phyloP scores from a whole-genome alignment of 2,329 filamentous ascomycete species.

The Microcyclospora pomicola region DNA sequence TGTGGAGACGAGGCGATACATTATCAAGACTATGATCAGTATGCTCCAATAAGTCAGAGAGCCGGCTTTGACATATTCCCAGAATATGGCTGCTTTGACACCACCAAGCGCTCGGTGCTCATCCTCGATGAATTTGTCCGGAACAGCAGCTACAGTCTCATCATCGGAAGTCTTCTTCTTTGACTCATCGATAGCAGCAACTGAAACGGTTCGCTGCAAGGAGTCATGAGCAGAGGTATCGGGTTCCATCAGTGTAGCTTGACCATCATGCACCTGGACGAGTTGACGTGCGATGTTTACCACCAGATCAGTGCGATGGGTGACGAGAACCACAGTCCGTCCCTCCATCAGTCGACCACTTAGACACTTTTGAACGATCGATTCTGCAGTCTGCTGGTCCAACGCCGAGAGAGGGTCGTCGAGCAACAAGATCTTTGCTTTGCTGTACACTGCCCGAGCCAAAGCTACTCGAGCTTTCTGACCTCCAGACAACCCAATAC shows the following conservation, averaged over 20 bases:
- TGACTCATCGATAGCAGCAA: conserved; percentile 3
- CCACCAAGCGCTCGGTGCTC: conserved; percentile 61
- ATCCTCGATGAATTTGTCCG: conserved; percentile 67
- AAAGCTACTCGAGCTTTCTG: conserved; percentile 35
- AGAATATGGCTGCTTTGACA: conserved; percentile 64
- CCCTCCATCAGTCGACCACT: conserved; percentile 39
- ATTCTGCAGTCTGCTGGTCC: conserved; percentile 49
- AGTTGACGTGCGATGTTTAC: conserved; percentile 59
- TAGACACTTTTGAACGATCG: conserved; percentile 44
- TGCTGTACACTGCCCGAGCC: conserved; percentile 34
- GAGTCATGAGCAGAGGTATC: conserved; percentile 8
- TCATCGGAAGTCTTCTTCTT: conserved; percentile 13
- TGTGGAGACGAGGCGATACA: conserved; percentile 52
- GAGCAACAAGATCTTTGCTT: conserved; percentile 32
- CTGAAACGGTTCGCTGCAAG: conserved; percentile 7
- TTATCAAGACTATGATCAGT: conserved; percentile 47
- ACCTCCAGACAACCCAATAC: conserved; percentile 34
- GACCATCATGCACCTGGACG: conserved; percentile 52
- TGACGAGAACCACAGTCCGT: conserved; percentile 46
- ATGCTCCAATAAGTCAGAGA: conserved; percentile 58
- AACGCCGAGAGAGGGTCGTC: conserved; percentile 36
- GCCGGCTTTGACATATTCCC: conserved; percentile 73
- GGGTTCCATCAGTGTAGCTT: conserved; percentile 25
- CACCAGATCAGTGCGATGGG: conserved; percentile 57
- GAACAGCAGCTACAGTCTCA: conserved; percentile 35